phyloP scores from a whole-genome alignment of 2,329 filamentous ascomycete species.

The Fusarium sp. region DNA sequence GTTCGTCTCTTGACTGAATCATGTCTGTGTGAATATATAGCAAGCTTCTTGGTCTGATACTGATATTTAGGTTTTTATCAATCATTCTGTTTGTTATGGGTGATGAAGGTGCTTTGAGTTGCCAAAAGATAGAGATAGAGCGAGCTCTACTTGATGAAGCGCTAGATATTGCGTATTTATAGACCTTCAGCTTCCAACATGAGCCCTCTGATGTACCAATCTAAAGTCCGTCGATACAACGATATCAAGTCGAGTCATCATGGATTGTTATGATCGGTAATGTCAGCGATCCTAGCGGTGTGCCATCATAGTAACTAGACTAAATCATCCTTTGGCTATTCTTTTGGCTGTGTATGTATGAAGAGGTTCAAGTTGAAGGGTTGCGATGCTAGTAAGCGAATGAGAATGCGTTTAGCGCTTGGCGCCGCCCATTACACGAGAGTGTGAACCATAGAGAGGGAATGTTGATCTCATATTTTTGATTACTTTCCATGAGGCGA shows the following conservation, averaged over 20 bases:
- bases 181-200: background rate
- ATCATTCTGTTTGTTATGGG: background rate
- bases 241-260: background rate
- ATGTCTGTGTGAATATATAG: background rate
- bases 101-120: background rate
- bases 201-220: background rate
- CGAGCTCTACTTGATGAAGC: background rate
- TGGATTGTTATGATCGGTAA: background rate
- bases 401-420: too few relatives aligned
- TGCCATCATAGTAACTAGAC: background rate
- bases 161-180: background rate
- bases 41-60: background rate
- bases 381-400: background rate
- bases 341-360: background rate
- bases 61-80: background rate
- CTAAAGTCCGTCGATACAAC: background rate
- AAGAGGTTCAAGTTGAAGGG: too few relatives aligned
- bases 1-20: background rate
- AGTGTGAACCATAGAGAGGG: background rate
- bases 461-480: background rate
- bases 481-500: background rate
- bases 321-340: background rate
- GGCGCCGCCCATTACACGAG: too few relatives aligned
- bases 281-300: background rate
- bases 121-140: background rate